phyloP scores from a whole-genome alignment of 139 green algal genomes.

The Chlamydomonas sp. region DNA sequence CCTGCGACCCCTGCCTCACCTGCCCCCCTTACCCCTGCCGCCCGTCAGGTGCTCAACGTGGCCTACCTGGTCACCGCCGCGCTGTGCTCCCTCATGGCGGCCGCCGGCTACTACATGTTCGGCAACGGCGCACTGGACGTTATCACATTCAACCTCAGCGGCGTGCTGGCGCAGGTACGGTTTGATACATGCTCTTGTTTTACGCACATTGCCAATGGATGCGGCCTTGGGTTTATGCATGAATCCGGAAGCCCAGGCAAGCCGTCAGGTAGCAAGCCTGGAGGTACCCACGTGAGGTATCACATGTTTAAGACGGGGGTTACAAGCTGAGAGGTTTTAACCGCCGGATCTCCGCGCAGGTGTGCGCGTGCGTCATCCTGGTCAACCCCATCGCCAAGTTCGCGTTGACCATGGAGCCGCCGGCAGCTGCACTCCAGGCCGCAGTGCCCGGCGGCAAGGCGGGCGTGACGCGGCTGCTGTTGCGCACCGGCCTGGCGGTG shows the following conservation, averaged over 20 bases:
- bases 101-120: constrained; percentile 70
- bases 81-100: constrained; percentile 65
- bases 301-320: no score
- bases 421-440: constrained; percentile 32
- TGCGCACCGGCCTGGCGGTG: constrained; percentile 51
- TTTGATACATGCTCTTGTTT: constrained; percentile 38
- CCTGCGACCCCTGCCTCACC: neutral
- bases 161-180: constrained; percentile 41
- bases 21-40: no score
- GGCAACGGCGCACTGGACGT: constrained; percentile 58
- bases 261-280: no score
- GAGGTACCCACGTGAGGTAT: no score
- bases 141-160: constrained; percentile 69
- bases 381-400: constrained; percentile 76
- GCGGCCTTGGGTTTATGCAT: neutral
- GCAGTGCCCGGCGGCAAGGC: constrained; percentile 4
- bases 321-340: no score
- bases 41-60: constrained; percentile 59
- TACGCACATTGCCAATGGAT: neutral
- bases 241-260: neutral
- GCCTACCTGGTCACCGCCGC: constrained; percentile 61
- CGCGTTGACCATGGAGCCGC: constrained; percentile 76
- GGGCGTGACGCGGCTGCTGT: constrained; percentile 31
- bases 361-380: constrained; percentile 49
- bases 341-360: no score